Percentiles rank a stretch among this genome's conserved stretches.
Conservation (phyloP, 441 rosid species). For the Theobroma grandiflorum region DNA sequence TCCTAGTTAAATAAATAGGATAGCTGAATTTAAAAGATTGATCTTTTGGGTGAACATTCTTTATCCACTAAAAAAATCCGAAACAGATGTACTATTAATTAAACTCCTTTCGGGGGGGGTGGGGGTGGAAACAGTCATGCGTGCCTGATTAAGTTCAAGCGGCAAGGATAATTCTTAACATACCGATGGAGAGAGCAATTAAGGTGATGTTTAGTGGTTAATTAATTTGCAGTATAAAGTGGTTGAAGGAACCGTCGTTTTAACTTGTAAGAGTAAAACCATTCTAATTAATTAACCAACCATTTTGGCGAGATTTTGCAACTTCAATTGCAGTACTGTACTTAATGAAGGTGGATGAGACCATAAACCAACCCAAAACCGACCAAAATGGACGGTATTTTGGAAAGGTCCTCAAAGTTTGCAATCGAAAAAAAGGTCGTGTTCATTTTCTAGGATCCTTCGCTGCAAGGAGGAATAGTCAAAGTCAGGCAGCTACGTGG, state of each 20-base stretch:
- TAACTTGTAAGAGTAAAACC: background rate
- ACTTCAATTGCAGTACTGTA: too few species aligned
- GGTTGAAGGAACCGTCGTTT: background rate
- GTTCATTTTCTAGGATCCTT: background rate
- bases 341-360: too few species aligned
- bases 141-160: too few species aligned
- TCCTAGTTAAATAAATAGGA: too few species aligned
- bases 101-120: too few species aligned
- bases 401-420: background rate
- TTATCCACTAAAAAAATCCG: too few species aligned
- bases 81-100: too few species aligned
- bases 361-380: background rate
- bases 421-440: background rate
- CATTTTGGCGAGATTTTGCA: background rate
- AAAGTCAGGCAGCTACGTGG: conserved; percentile 21
- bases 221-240: background rate
- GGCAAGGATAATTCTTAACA: too few species aligned
- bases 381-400: background rate
- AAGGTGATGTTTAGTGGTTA: background rate
- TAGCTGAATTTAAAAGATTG: too few species aligned
- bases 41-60: too few species aligned
- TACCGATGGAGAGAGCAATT: too few species aligned
- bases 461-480: background rate
- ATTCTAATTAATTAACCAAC: background rate
- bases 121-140: too few species aligned